These are phyloP conservation scores for Colletotrichum camelliae DNA, from an alignment of 2,329 filamentous ascomycete genomes.

Conservation along the genomic window DNA sequence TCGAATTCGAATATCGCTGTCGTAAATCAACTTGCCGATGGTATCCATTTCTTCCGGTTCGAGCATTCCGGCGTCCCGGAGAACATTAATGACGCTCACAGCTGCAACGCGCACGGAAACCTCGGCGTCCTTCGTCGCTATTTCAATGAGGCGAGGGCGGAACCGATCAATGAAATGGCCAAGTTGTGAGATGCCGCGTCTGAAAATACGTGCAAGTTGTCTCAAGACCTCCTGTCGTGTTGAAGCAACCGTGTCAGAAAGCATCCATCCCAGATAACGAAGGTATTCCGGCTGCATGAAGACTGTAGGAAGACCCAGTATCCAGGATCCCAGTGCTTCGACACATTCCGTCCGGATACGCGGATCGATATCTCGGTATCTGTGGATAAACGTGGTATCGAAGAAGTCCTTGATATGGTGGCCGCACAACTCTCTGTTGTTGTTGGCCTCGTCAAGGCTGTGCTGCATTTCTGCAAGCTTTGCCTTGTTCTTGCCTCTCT, in stretches of 20 bases:
- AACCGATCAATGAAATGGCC: constrained; percentile 95
- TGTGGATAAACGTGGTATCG: constrained; percentile 91
- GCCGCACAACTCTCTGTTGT: constrained; percentile 73
- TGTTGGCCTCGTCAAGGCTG: constrained; percentile 72
- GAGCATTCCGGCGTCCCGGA: constrained; percentile 84
- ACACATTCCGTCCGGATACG: constrained; percentile 90
- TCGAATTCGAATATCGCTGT: constrained; percentile 82
- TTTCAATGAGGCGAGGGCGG: constrained; percentile 85
- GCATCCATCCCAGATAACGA: constrained; percentile 92
- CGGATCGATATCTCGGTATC: constrained; percentile 92
- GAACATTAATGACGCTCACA: constrained; percentile 80
- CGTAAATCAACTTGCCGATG: constrained; percentile 87
- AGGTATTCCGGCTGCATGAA: constrained; percentile 93
- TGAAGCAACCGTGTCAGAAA: constrained; percentile 78
- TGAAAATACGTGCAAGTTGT: constrained; percentile 81
- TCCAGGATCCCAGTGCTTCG: constrained; percentile 87
- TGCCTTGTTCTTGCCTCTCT: constrained; percentile 76
- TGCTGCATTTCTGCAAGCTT: constrained; percentile 76
- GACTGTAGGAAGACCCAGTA: constrained; percentile 79
- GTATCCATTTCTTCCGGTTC: constrained; percentile 91
- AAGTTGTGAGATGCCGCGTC: constrained; percentile 80
- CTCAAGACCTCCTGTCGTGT: constrained; percentile 87
- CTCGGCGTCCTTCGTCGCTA: constrained; percentile 87
- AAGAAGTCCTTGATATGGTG: constrained; percentile 84
- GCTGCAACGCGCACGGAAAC: constrained; percentile 78